Percentiles rank a stretch among this genome's conserved stretches.
phyloP scores from a whole-genome alignment of 2,329 filamentous ascomycete genomes.

The Alternaria viburni region DNA sequence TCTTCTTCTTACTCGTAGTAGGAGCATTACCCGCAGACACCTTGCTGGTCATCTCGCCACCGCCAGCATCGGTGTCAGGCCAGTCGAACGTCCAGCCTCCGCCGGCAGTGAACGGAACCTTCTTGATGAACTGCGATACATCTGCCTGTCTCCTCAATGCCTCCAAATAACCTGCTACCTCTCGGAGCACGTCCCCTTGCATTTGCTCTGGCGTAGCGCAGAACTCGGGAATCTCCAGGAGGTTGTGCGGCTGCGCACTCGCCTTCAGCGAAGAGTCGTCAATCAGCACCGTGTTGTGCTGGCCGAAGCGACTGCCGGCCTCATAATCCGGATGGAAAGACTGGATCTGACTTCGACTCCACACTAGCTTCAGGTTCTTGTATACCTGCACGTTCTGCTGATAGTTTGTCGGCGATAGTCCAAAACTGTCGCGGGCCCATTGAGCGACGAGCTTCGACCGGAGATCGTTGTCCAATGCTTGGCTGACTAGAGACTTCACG shows the following conservation, averaged over 20 bases:
- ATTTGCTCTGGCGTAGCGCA: slow-evolving; percentile 53
- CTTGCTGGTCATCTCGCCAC: slow-evolving; percentile 19
- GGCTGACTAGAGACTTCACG: slow-evolving; percentile 69
- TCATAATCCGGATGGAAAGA: slow-evolving; percentile 49
- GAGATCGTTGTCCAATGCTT: slow-evolving; percentile 66
- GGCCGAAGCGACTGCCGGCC: slow-evolving; percentile 66
- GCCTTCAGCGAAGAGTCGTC: slow-evolving; percentile 87
- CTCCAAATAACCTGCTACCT: slow-evolving; percentile 62
- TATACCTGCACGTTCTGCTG: slow-evolving; percentile 79
- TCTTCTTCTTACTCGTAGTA: slow-evolving; percentile 13
- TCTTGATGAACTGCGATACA: slow-evolving; percentile 67
- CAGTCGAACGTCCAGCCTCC: slow-evolving; percentile 39
- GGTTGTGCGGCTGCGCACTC: slow-evolving; percentile 80
- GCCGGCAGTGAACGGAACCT: slow-evolving; percentile 35
- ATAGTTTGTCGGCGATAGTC: slow-evolving; percentile 70
- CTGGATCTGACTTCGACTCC: slow-evolving; percentile 61
- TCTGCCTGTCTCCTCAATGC: slow-evolving; percentile 60
- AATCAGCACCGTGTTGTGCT: slow-evolving; percentile 86
- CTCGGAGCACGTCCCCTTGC: slow-evolving; percentile 54
- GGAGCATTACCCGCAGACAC: slow-evolving; percentile 2
- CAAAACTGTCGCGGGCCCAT: slow-evolving; percentile 81
- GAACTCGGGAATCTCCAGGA: slow-evolving; percentile 83
- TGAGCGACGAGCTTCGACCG: slow-evolving; percentile 66
- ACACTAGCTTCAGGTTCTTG: slow-evolving; percentile 79
- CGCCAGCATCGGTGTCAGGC: slow-evolving; percentile 18